phyloP scores from a whole-genome alignment of 495 filamentous ascomycete species.

The Daldinia bambusicola region DNA sequence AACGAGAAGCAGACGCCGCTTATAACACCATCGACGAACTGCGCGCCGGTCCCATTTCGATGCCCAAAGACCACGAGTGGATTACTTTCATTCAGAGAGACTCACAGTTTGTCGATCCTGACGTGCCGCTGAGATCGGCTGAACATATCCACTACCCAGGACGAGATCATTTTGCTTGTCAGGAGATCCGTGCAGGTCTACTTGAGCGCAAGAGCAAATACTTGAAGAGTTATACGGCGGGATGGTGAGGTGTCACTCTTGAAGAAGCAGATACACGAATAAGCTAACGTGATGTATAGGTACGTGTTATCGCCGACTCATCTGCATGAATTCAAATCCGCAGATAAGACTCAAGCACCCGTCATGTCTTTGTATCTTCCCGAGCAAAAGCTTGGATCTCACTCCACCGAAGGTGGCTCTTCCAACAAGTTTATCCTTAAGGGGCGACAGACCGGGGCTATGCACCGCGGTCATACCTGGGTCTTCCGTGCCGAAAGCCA shows the following conservation, averaged over 20 bases:
- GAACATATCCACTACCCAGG: slow-evolving; percentile 95
- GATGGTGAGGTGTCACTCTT: slow-evolving; percentile 73
- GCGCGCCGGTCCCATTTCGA: slow-evolving; percentile 81
- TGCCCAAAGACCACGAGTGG: slow-evolving; percentile 95
- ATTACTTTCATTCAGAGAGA: slow-evolving; percentile 81
- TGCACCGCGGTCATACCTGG: slow-evolving; percentile 97
- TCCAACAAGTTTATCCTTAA: slow-evolving; percentile 99
- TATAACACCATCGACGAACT: slow-evolving; percentile 83
- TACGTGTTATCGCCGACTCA: slow-evolving; percentile 97
- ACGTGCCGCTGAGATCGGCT: slow-evolving; percentile 76
- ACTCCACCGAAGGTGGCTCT: slow-evolving; percentile 82
- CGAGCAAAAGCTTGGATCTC: slow-evolving; percentile 94
- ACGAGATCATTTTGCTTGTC: slow-evolving; percentile 83
- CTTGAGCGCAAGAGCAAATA: slow-evolving; percentile 99
- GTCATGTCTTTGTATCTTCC: slow-evolving; percentile 96
- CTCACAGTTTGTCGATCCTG: slow-evolving; percentile 88
- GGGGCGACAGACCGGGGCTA: slow-evolving; percentile 88
- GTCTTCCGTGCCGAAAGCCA: slow-evolving; percentile 95
- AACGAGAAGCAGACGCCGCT: slow-evolving; percentile 84
- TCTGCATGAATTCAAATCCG: slow-evolving; percentile 97
- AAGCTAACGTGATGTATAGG: slow-evolving; percentile 65
- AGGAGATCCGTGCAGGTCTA: slow-evolving; percentile 87
- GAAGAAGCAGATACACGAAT: neutral
- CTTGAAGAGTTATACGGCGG: slow-evolving; percentile 95
- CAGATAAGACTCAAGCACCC: slow-evolving; percentile 71